These are phyloP conservation scores for Xylariaceae sp. DNA, from an alignment of 2,329 filamentous ascomycete genomes.

Conservation along the genomic window DNA sequence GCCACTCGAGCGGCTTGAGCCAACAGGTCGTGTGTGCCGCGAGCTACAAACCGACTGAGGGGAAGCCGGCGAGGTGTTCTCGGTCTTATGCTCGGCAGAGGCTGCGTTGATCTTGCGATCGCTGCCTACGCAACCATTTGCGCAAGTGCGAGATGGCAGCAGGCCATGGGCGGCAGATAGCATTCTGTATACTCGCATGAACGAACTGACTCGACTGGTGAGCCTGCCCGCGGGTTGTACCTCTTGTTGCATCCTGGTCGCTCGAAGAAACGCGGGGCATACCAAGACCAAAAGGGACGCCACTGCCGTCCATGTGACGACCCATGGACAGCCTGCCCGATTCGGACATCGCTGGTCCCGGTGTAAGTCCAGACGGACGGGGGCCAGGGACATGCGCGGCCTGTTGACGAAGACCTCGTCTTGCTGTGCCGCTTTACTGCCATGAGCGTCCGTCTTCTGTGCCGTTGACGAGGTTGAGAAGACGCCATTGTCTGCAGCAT, in stretches of 20 bases:
- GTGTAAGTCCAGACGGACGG: background rate
- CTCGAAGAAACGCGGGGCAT: conserved; percentile 4
- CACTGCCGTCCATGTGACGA: conserved; percentile 2
- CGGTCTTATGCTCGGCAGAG: background rate
- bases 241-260: conserved; percentile 1
- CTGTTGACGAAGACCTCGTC: background rate
- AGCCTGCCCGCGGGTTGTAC: too few species aligned
- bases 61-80: background rate
- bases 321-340: conserved; percentile 16
- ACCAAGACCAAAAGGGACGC: background rate
- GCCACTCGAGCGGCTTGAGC: too few species aligned
- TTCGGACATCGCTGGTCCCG: conserved; percentile 5
- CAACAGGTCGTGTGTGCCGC: background rate
- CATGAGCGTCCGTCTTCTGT: too few species aligned
- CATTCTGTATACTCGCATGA: too few species aligned
- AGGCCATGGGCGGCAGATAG: background rate
- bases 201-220: too few species aligned
- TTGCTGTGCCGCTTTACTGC: background rate
- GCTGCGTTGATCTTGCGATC: background rate
- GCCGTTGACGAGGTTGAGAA: too few species aligned
- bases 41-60: background rate
- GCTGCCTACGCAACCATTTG: background rate
- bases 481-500: too few species aligned
- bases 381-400: background rate
- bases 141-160: background rate